Base-by-base conservation (phyloP, 2,329 filamentous ascomycete genomes). In the Aspergillus terreus region DNA sequence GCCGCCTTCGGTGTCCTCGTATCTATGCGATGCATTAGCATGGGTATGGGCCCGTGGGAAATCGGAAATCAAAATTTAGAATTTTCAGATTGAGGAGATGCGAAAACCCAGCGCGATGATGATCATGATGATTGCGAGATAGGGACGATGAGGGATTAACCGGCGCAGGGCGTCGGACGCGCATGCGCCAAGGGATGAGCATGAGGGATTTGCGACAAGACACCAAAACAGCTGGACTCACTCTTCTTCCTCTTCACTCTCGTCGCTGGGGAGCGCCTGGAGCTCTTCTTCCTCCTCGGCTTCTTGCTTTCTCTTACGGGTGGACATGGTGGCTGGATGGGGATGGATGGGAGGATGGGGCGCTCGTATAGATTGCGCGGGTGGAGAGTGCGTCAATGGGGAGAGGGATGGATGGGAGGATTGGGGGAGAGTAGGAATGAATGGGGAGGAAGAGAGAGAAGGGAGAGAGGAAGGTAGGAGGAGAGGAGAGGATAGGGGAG, bases 231-330 rank as follows among this genome's bases (percentile, higher is more conserved):
- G 33, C 25, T 47, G 25, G n/a, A 65, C 70, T 71, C 66, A 76
- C 74, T 78, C 76, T 61, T 78, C 76, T 68, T 78, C 76, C 52
- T 76, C 76, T 53, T 76, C 75, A 30, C 76, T 75, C 43, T 77
- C 76, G 42, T 77, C 74, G 10, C 76, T 78, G 48, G 76, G 76
- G 36, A 78, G 71, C 32, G 72, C 71, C 52, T 75, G 71, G 4
- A 80, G 69, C 57, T 76, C 72, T 49, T 75, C 71, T 51, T 70
- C 75, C 35, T 77, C 76, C 46, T 76, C 74, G 17, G 73, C 67
- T 27, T 78, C 75, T 55, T 74, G 72, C 68, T 76, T 75, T 71
- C 78, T 76, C 62, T 76, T 76, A 63, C 76, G 73, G 58, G 76
- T 76, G 19, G 73, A 68, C 75, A 77, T 78, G 32, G 50, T 66